phyloP scores from a whole-genome alignment of 2,329 filamentous ascomycete genomes.

The Nemania serpens region DNA sequence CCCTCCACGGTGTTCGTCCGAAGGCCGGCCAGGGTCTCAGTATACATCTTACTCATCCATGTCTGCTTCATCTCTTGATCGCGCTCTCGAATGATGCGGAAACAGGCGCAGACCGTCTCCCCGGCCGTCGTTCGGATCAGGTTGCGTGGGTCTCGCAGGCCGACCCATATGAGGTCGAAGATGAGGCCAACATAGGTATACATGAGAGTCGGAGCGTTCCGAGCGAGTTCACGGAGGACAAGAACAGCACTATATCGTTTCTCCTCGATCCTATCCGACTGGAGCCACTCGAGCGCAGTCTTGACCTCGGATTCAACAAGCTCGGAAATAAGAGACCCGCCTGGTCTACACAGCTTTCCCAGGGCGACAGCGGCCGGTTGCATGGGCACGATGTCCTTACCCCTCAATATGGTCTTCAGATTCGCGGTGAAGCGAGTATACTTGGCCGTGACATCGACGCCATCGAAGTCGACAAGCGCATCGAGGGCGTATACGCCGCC shows the following conservation, averaged over 20 bases:
- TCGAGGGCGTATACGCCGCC: slow-evolving; percentile 93
- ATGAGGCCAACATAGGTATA: slow-evolving; percentile 95
- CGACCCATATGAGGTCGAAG: slow-evolving; percentile 95
- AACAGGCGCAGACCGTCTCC: slow-evolving; percentile 91
- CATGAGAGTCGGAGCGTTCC: slow-evolving; percentile 92
- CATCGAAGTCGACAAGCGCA: slow-evolving; percentile 93
- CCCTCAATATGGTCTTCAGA: slow-evolving; percentile 83
- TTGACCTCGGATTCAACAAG: slow-evolving; percentile 97
- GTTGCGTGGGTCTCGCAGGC: slow-evolving; percentile 84
- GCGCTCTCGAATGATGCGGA: slow-evolving; percentile 92
- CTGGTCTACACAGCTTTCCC: slow-evolving; percentile 87
- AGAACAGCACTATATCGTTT: slow-evolving; percentile 91
- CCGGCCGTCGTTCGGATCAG: slow-evolving; percentile 91
- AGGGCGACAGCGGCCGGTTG: slow-evolving; percentile 86
- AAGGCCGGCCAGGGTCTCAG: slow-evolving; percentile 80
- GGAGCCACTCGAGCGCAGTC: slow-evolving; percentile 93
- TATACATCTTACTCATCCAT: slow-evolving; percentile 91
- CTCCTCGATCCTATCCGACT: slow-evolving; percentile 92
- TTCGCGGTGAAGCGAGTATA: slow-evolving; percentile 94
- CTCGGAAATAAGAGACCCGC: slow-evolving; percentile 91
- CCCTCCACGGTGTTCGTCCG: slow-evolving; percentile 81
- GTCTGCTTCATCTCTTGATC: slow-evolving; percentile 84
- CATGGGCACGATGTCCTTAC: slow-evolving; percentile 90
- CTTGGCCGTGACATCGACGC: slow-evolving; percentile 89
- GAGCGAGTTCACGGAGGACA: slow-evolving; percentile 85